These are phyloP conservation scores for Solanum gandarillasii DNA, from an alignment of 257 asterid species.

Conservation along the genomic window DNA sequence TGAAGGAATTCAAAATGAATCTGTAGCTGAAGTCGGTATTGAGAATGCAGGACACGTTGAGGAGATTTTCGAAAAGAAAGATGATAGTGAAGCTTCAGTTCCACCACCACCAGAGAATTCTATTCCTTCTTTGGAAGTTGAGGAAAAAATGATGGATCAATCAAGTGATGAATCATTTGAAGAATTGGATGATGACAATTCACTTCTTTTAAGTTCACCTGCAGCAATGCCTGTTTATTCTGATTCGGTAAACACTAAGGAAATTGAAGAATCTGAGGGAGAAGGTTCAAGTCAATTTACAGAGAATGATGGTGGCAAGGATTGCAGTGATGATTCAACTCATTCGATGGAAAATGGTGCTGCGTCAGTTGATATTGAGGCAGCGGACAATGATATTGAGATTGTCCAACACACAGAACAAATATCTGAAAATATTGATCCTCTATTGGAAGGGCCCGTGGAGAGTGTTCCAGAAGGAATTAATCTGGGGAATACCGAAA, in stretches of 20 bases:
- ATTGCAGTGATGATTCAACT: neutral
- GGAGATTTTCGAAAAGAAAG: neutral
- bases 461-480: neutral
- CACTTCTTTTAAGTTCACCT: neutral
- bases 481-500: neutral
- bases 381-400: neutral
- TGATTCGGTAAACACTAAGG: neutral
- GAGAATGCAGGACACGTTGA: slow-evolving; percentile 3
- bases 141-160: neutral
- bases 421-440: slow-evolving; percentile 1
- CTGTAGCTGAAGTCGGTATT: neutral
- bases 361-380: slow-evolving; percentile 3
- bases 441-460: neutral
- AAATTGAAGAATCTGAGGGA: neutral
- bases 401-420: neutral
- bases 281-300: neutral
- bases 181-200: neutral
- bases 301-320: neutral
- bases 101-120: neutral
- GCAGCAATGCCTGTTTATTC: neutral
- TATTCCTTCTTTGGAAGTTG: slow-evolving; percentile 1
- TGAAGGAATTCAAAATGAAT: neutral
- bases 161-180: neutral
- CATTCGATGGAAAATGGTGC: neutral
- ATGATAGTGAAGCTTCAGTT: slow-evolving; percentile 10